Percentiles rank a stretch among this genome's conserved stretches.
These are phyloP conservation scores for Tripterygium wilfordii DNA, from an alignment of 177 flowering plant species.

Conservation along the genomic window DNA sequence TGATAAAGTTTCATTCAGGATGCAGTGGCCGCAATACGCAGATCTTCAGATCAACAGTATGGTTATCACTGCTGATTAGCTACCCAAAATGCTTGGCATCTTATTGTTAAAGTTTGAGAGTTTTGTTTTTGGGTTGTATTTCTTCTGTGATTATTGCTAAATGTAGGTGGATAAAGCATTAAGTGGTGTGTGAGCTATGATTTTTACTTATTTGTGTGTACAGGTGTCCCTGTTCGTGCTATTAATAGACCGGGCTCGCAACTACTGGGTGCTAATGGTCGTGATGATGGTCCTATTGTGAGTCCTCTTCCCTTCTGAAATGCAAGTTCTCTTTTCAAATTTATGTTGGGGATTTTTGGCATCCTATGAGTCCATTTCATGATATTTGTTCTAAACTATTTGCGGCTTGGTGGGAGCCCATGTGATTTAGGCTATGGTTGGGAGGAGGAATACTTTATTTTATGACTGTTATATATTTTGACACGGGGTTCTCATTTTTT, in stretches of 20 bases:
- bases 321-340: not conserved
- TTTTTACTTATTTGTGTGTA: too few relatives aligned
- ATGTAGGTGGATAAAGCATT: too few relatives aligned
- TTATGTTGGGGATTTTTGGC: not conserved
- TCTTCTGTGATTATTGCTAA: too few relatives aligned
- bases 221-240: slow-evolving; percentile 64
- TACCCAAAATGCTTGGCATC: not conserved
- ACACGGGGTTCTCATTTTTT: not conserved
- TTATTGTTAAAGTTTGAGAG: not conserved
- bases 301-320: slow-evolving; percentile 27
- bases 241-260: slow-evolving; percentile 80
- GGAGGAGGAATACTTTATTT: too few relatives aligned
- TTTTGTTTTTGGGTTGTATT: not conserved
- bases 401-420: too few relatives aligned
- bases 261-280: slow-evolving; percentile 75
- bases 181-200: too few relatives aligned
- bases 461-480: too few relatives aligned
- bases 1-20: slow-evolving; percentile 73
- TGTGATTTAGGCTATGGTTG: too few relatives aligned
- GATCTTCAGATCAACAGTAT: slow-evolving; percentile 81
- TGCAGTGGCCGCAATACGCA: slow-evolving; percentile 84
- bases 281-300: slow-evolving; percentile 89
- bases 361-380: too few relatives aligned
- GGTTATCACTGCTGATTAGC: too few relatives aligned
- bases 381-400: too few relatives aligned